Evolutionary conservation across 2,329 filamentous ascomycete species (phyloP).

Genomic region (Neophaeococcomyces aloes): DNA sequence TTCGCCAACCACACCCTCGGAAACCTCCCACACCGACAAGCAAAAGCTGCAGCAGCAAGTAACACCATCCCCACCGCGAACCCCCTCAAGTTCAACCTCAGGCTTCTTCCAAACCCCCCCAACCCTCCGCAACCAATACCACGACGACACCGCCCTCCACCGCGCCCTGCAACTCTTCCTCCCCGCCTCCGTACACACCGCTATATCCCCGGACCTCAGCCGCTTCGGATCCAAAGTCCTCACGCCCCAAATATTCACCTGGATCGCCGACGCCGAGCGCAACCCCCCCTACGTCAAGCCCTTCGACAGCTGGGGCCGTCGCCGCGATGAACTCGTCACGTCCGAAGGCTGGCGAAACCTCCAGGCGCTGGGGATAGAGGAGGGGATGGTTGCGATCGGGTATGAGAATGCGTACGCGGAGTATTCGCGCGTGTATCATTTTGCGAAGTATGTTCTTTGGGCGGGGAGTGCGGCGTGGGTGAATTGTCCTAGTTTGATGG

Average conservation of each 20-base stretch:
- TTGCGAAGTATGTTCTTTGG: slow-evolving; percentile 29
- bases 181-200: slow-evolving; percentile 5
- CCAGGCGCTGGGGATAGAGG: slow-evolving; percentile 22
- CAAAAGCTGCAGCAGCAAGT: no score
- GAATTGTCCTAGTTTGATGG: slow-evolving; percentile 54
- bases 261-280: slow-evolving; percentile 9
- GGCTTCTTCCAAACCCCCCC: slow-evolving; percentile 18
- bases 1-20: no score
- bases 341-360: slow-evolving; percentile 51
- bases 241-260: slow-evolving; percentile 4
- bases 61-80: no score
- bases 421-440: slow-evolving; percentile 50
- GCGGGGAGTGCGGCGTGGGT: not conserved
- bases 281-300: slow-evolving; percentile 11
- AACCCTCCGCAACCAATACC: slow-evolving; percentile 13
- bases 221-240: no score
- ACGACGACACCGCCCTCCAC: slow-evolving; percentile 15
- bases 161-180: slow-evolving; percentile 12
- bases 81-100: slow-evolving; percentile 13
- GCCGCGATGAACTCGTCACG: slow-evolving; percentile 28
- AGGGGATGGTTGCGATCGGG: not conserved
- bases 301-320: not conserved
- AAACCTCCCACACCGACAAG: no score
- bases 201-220: no score
- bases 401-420: slow-evolving; percentile 24